phyloP scores from a whole-genome alignment of 371 early-diverging fungal species.

The Chytridiales sp. region DNA sequence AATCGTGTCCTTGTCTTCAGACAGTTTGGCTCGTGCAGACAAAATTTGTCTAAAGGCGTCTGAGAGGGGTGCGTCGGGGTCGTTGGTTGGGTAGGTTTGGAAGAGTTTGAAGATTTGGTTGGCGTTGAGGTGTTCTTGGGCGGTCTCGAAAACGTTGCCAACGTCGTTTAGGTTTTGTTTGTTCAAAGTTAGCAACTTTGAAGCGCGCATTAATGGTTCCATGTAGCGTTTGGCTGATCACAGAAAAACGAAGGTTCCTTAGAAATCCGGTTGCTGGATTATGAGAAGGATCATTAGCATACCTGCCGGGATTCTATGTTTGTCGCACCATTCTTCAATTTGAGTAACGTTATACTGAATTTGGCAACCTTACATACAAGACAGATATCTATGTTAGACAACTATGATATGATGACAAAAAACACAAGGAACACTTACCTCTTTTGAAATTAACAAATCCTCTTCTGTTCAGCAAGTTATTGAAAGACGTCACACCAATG shows the following conservation, averaged over 20 bases:
- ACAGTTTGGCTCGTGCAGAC: slow-evolving; percentile 67
- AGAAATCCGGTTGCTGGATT: not conserved
- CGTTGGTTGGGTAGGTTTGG: slow-evolving; percentile 43
- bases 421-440: slow-evolving; percentile 8
- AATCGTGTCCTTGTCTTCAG: slow-evolving; percentile 74
- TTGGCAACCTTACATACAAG: slow-evolving; percentile 16
- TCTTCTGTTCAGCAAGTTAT: slow-evolving; percentile 88
- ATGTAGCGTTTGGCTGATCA: slow-evolving; percentile 17
- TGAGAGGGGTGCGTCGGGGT: slow-evolving; percentile 55
- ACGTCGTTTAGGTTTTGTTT: slow-evolving; percentile 83
- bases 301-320: slow-evolving; percentile 13
- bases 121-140: slow-evolving; percentile 79
- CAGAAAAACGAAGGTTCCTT: not conserved
- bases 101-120: slow-evolving; percentile 88
- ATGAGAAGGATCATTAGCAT: not conserved
- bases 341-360: slow-evolving; percentile 36
- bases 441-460: slow-evolving; percentile 56
- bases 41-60: slow-evolving; percentile 79
- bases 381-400: not conserved
- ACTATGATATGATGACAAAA: not conserved
- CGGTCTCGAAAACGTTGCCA: slow-evolving; percentile 88
- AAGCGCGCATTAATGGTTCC: slow-evolving; percentile 47
- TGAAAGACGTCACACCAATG: slow-evolving; percentile 91
- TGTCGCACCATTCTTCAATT: slow-evolving; percentile 30
- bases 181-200: slow-evolving; percentile 87